phyloP scores from a whole-genome alignment of 2,329 filamentous ascomycete genomes.

The Mycosphaerella sp. region DNA sequence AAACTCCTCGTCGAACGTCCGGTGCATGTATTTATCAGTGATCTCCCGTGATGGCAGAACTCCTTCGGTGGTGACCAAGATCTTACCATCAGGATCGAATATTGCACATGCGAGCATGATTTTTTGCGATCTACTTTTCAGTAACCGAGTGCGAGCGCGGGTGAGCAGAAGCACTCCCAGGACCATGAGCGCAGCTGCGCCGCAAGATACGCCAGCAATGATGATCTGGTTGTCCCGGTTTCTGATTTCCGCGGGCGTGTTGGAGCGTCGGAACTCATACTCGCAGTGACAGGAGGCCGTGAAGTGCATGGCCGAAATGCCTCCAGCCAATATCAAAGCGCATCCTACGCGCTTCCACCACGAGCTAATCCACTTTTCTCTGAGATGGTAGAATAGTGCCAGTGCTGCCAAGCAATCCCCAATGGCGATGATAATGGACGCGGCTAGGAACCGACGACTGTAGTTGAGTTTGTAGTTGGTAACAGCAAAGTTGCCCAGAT shows the following conservation, averaged over 20 bases:
- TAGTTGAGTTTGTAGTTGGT: conserved; percentile 68
- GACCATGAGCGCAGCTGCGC: conserved; percentile 36
- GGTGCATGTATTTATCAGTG: conserved; percentile 64
- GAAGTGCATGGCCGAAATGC: conserved; percentile 89
- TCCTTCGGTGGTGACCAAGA: conserved; percentile 65
- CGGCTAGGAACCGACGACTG: conserved; percentile 53
- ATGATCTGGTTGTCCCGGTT: conserved; percentile 62
- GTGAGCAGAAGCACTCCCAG: conserved; percentile 36
- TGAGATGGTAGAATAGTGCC: conserved; percentile 69
- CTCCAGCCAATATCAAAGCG: conserved; percentile 62
- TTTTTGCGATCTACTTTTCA: conserved; percentile 47
- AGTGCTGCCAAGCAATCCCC: conserved; percentile 65
- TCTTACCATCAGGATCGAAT: conserved; percentile 60
- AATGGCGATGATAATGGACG: conserved; percentile 65
- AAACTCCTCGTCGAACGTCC: conserved; percentile 66
- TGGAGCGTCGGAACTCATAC: conserved; percentile 54
- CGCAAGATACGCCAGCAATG: conserved; percentile 60
- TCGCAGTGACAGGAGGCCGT: conserved; percentile 65
- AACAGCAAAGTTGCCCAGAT: conserved; percentile 77
- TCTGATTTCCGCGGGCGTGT: conserved; percentile 36
- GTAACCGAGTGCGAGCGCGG: conserved; percentile 33
- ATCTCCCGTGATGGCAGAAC: conserved; percentile 67
- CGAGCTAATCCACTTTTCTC: conserved; percentile 67
- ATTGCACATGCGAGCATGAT: conserved; percentile 55
- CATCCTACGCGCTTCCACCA: conserved; percentile 69